Percentiles rank a stretch among this genome's conserved stretches.
Evolutionary conservation across 73 alveolate genomes (phyloP).

Genomic region (Paramecium bursaria): DNA sequence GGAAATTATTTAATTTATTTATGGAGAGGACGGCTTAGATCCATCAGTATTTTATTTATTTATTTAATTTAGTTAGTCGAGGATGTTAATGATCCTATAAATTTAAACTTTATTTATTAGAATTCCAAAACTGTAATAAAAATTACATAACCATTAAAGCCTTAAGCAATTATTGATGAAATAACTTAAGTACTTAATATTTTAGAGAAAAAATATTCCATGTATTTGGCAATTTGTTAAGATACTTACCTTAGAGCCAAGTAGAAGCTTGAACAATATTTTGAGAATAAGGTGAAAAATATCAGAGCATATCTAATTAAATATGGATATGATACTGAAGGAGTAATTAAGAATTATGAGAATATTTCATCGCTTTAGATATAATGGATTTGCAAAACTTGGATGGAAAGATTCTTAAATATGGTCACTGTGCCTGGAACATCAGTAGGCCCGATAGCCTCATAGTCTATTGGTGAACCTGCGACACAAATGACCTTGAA

Average conservation of each 20-base stretch:
- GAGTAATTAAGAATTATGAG: too few relatives aligned
- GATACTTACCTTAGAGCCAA: constrained; percentile 20
- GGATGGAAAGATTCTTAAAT: constrained; percentile 60
- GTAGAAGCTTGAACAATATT: background rate
- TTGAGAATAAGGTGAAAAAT: background rate
- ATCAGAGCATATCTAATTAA: too few relatives aligned
- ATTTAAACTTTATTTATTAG: constrained; percentile 74
- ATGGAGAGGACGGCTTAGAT: constrained; percentile 99
- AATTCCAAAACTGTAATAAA: constrained; percentile 12
- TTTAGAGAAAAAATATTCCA: background rate
- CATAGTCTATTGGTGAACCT: constrained; percentile 99
- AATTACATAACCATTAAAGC: background rate
- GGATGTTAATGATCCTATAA: constrained; percentile 93
- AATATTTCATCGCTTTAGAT: constrained; percentile 28
- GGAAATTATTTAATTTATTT: constrained; percentile 95
- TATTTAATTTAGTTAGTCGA: too few relatives aligned
- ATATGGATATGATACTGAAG: too few relatives aligned
- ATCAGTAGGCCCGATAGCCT: constrained; percentile 69
- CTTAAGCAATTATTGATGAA: background rate
- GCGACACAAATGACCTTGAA: constrained; percentile 99
- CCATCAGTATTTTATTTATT: too few relatives aligned
- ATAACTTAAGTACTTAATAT: background rate
- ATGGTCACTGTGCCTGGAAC: constrained; percentile 68
- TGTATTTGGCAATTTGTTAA: background rate
- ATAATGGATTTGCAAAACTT: constrained; percentile 46